phyloP scores from a whole-genome alignment of 345 rosid species.

The Garcia nutans region DNA sequence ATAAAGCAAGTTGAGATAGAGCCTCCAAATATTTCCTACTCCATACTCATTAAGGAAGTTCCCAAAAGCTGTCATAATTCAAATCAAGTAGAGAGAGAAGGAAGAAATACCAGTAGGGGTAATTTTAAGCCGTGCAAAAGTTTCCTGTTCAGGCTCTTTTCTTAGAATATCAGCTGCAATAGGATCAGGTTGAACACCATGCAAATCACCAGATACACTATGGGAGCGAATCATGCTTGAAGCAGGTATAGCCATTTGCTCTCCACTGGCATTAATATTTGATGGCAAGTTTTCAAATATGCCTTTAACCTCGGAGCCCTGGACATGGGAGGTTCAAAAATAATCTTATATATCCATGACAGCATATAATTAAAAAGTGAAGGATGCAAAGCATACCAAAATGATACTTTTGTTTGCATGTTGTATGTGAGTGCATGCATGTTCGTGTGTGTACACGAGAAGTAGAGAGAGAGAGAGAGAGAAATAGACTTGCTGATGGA shows the following conservation, averaged over 20 bases:
- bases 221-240: slow-evolving; percentile 91
- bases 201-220: slow-evolving; percentile 90
- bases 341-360: slow-evolving; percentile 12
- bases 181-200: slow-evolving; percentile 99
- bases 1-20: neutral
- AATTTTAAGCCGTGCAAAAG: slow-evolving; percentile 79
- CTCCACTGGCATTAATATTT: slow-evolving; percentile 57
- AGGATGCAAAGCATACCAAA: neutral
- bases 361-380: neutral
- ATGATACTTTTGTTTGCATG: neutral
- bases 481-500: neutral
- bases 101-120: slow-evolving; percentile 56
- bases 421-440: neutral
- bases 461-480: neutral
- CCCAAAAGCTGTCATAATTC: neutral
- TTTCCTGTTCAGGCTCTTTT: slow-evolving; percentile 97
- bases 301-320: slow-evolving; percentile 35
- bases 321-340: slow-evolving; percentile 16
- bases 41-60: neutral
- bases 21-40: neutral
- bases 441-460: neutral
- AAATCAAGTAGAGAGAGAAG: neutral
- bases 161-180: slow-evolving; percentile 97
- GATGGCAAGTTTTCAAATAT: slow-evolving; percentile 34
- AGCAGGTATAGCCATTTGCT: slow-evolving; percentile 55